Conservation (phyloP, 495 filamentous ascomycete species). For the Aspergillus saccharolyticus region DNA sequence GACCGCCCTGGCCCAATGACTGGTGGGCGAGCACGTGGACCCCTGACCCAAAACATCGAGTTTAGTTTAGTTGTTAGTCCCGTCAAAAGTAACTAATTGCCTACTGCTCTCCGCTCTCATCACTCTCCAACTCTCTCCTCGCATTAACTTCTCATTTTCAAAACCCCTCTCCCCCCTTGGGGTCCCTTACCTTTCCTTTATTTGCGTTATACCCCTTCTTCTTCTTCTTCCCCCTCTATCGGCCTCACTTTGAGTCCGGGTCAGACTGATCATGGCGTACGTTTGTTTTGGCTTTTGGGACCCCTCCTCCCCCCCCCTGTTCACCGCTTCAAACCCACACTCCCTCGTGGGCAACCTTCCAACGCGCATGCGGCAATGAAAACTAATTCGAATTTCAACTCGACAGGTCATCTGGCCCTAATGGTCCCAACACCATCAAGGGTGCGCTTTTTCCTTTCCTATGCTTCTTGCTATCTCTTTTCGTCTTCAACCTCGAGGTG, state of each 20-base stretch:
- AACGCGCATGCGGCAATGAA: background rate
- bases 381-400: slow-evolving; percentile 19
- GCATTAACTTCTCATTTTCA: slow-evolving; percentile 2
- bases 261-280: slow-evolving; percentile 45
- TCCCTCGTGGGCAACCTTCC: background rate
- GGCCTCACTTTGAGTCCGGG: slow-evolving; percentile 4
- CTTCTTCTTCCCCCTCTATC: slow-evolving; percentile 4
- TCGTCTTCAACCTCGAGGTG: background rate
- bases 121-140: background rate
- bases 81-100: background rate
- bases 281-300: slow-evolving; percentile 17
- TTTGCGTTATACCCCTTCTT: background rate
- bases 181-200: slow-evolving; percentile 17
- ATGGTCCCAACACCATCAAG: slow-evolving; percentile 66
- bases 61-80: background rate
- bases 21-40: slow-evolving; percentile 29
- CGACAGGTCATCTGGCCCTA: slow-evolving; percentile 37
- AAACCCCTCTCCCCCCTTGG: slow-evolving; percentile 23
- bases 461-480: background rate
- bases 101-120: slow-evolving; percentile 6
- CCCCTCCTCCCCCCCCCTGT: background rate
- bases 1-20: slow-evolving; percentile 1
- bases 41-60: slow-evolving; percentile 23
- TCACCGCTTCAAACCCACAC: background rate
- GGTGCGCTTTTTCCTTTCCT: slow-evolving; percentile 42